phyloP scores from a whole-genome alignment of 148 eudicot genomes.

The Euryodendron excelsum region DNA sequence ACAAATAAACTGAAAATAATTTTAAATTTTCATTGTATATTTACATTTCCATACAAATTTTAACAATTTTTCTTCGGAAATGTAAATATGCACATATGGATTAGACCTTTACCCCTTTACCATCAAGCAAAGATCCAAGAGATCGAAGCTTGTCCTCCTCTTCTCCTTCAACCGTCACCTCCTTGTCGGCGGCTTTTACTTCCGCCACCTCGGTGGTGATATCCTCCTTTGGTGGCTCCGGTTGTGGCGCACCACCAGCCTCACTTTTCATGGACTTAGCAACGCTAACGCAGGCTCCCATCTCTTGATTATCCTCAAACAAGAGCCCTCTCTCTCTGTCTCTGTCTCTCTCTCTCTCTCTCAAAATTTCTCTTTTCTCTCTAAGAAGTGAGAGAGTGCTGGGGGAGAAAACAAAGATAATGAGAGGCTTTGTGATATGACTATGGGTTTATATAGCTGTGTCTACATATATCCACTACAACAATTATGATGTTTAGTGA shows the following conservation, averaged over 20 bases:
- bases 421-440: neutral
- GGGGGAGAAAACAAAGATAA: neutral
- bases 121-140: constrained; percentile 8
- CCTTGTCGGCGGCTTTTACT: neutral
- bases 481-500: no score
- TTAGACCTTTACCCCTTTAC: no score
- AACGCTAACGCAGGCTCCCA: constrained; percentile 26
- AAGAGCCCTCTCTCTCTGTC: no score
- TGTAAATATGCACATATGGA: no score
- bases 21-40: no score
- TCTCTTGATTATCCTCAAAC: neutral
- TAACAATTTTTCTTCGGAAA: no score
- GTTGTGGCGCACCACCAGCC: constrained; percentile 15
- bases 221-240: constrained; percentile 28
- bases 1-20: no score
- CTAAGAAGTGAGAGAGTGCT: constrained; percentile 3
- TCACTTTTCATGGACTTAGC: constrained; percentile 24
- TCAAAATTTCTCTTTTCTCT: neutral
- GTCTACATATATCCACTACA: neutral
- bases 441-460: neutral
- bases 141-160: neutral
- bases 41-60: no score
- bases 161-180: neutral
- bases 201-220: neutral
- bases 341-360: no score